Conservation (phyloP, 352 stramenopile species). For the Pythium monospermum region DNA sequence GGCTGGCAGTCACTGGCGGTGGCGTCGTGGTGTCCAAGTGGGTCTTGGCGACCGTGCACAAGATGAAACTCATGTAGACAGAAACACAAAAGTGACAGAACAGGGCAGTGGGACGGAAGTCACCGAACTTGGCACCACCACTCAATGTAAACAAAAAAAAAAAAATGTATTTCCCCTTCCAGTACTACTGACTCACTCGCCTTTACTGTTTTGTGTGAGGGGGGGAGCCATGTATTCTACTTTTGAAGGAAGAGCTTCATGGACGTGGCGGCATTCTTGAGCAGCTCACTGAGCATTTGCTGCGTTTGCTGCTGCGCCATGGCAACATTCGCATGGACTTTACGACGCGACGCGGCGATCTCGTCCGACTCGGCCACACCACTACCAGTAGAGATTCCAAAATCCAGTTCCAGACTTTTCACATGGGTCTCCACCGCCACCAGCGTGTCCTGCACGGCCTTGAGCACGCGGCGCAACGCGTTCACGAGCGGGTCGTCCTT, state of each 20-base stretch:
- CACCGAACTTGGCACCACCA: too few species aligned
- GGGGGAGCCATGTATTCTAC: too few species aligned
- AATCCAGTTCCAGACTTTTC: constrained; percentile 1
- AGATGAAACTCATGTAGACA: constrained; percentile 78
- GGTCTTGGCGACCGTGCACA: constrained; percentile 62
- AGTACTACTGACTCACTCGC: too few species aligned
- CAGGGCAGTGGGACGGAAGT: too few species aligned
- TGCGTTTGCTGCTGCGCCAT: constrained; percentile 8
- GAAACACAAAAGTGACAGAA: too few species aligned
- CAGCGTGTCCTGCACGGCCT: constrained; percentile 54
- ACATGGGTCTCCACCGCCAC: constrained; percentile 33
- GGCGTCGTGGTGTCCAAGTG: constrained; percentile 37
- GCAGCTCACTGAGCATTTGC: constrained; percentile 14
- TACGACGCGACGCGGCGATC: constrained; percentile 29
- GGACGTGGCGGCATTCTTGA: constrained; percentile 20
- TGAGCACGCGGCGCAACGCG: constrained; percentile 49
- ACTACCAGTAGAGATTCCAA: constrained; percentile 1
- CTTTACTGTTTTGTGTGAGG: too few species aligned
- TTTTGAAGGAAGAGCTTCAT: constrained; percentile 22
- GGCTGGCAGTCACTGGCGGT: constrained; percentile 37
- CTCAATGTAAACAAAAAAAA: too few species aligned
- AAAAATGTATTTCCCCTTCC: too few species aligned
- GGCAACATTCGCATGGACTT: constrained; percentile 4
- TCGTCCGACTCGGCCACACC: too few species aligned
- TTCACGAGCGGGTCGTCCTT: constrained; percentile 39